phyloP scores from a whole-genome alignment of 1,284 basidiomycete species.

The Xanthoconium separans region DNA sequence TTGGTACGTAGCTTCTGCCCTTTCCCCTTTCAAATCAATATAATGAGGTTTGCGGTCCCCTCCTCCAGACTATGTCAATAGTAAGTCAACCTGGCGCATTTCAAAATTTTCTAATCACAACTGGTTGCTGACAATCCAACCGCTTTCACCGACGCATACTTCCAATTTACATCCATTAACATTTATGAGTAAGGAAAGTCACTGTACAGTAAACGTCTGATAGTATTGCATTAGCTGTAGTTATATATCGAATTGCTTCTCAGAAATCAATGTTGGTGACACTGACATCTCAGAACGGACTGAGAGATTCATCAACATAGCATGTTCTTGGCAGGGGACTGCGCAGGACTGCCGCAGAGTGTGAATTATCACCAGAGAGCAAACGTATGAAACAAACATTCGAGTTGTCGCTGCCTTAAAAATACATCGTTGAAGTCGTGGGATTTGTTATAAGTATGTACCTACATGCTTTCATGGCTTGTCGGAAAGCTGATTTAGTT shows the following conservation, averaged over 20 bases:
- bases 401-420: no score
- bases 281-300: no score
- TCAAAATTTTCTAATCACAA: not conserved
- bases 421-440: not conserved
- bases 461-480: not conserved
- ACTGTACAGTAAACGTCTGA: no score
- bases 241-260: no score
- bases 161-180: constrained; percentile 44
- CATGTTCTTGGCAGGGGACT: no score
- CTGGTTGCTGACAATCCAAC: constrained; percentile 39
- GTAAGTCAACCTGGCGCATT: constrained; percentile 25
- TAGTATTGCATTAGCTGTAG: no score
- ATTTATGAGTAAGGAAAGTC: constrained; percentile 31
- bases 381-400: no score
- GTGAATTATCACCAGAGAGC: no score
- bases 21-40: not conserved
- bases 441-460: not conserved
- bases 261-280: no score
- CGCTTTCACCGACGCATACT: constrained; percentile 53
- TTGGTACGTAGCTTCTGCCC: constrained; percentile 22
- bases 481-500: constrained; percentile 2
- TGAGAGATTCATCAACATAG: no score
- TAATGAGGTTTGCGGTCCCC: not conserved
- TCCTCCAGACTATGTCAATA: constrained; percentile 26
- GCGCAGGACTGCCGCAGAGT: no score